Percentiles rank a stretch among this genome's conserved stretches.
Evolutionary conservation across 208 protist genomes (phyloP).

Genomic region (Tritrichomonas musculus): DNA sequence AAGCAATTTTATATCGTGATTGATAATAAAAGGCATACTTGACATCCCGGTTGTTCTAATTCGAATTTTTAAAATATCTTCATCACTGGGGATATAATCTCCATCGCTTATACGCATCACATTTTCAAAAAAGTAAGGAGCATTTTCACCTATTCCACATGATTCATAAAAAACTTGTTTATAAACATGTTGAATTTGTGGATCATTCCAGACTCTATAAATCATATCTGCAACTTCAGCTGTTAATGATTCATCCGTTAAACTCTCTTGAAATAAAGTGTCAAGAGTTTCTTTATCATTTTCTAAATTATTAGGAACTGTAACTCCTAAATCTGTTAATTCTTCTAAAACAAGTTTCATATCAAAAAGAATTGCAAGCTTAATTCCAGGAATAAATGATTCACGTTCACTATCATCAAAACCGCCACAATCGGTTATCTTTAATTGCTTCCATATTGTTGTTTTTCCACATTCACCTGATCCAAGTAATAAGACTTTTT

Average conservation of each 20-base stretch:
- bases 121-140: constrained; percentile 38
- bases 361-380: background rate
- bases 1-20: background rate
- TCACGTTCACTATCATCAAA: background rate
- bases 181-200: constrained; percentile 3
- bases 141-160: background rate
- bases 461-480: constrained; percentile 39
- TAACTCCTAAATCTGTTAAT: too few species aligned
- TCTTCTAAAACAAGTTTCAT: too few species aligned
- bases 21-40: background rate
- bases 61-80: constrained; percentile 35
- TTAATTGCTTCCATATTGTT: constrained; percentile 38
- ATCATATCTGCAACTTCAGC: constrained; percentile 19
- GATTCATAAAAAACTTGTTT: background rate
- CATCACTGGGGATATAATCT: constrained; percentile 26
- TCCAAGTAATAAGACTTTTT: background rate
- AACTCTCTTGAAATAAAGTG: too few species aligned
- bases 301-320: too few species aligned
- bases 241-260: background rate
- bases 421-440: background rate
- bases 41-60: constrained; percentile 21
- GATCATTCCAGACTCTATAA: background rate
- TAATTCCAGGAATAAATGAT: background rate
- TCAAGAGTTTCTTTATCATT: too few species aligned
- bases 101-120: background rate